Conservation (phyloP, 177 flowering plant genomes). For the Telopea speciosissima region DNA sequence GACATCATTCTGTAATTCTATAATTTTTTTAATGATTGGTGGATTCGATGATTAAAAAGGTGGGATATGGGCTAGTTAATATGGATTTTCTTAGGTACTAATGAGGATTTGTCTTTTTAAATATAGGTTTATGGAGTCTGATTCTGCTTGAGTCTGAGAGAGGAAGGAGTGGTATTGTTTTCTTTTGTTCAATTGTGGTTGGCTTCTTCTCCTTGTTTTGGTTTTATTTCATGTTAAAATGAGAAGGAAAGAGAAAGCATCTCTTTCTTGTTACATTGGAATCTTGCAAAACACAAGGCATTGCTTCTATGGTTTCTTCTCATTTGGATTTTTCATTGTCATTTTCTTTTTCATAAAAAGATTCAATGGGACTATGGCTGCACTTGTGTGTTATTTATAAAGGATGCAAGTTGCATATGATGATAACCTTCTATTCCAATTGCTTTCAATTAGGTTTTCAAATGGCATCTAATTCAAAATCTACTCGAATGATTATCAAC, state of each 20-base stretch:
- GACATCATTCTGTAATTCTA: neutral
- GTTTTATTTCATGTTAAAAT: no score
- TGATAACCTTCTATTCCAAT: no score
- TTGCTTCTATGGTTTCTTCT: no score
- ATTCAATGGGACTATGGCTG: no score
- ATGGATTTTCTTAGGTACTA: neutral
- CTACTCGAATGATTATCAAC: no score
- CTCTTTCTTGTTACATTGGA: conserved; percentile 17
- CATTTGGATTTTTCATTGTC: no score
- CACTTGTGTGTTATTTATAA: no score
- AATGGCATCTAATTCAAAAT: no score
- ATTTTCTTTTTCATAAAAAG: no score
- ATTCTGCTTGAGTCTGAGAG: conserved; percentile 17
- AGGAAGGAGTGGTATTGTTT: neutral
- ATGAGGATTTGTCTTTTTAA: conserved; percentile 6
- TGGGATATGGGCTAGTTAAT: neutral
- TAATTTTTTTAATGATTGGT: neutral
- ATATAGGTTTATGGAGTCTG: conserved; percentile 23
- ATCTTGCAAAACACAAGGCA: neutral
- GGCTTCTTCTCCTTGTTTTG: no score
- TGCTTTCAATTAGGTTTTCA: no score
- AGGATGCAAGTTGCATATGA: no score
- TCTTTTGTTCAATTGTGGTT: neutral
- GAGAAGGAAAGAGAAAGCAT: conserved; percentile 8
- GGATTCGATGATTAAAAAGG: neutral